Evolutionary conservation across 2,329 filamentous ascomycete genomes (phyloP).

Genomic region (Pleomassaria siparia): DNA sequence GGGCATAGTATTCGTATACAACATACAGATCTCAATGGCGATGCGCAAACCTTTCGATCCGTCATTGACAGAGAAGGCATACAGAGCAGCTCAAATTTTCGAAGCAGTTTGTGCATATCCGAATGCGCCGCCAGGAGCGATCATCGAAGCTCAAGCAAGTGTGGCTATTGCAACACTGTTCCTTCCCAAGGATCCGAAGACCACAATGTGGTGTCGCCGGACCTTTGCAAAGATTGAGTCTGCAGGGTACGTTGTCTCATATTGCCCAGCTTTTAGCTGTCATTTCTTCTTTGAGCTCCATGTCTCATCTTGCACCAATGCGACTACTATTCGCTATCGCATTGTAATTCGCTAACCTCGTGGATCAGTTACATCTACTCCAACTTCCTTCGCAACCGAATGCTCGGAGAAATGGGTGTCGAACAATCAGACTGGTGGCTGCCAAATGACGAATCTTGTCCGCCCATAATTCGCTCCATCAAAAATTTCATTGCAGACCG

Average conservation of each 20-base stretch:
- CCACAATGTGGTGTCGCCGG: conserved; percentile 76
- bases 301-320: not conserved
- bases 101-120: conserved; percentile 77
- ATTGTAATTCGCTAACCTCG: conserved; percentile 11
- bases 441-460: conserved; percentile 75
- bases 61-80: conserved; percentile 64
- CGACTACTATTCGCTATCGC: not conserved
- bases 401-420: conserved; percentile 75
- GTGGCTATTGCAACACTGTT: conserved; percentile 77
- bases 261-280: not conserved
- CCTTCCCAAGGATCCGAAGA: conserved; percentile 70
- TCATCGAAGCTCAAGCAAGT: conserved; percentile 73
- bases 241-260: conserved; percentile 64
- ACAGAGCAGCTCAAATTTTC: conserved; percentile 74
- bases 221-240: conserved; percentile 79
- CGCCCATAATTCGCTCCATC: conserved; percentile 71
- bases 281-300: not conserved
- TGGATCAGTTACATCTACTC: conserved; percentile 77
- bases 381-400: conserved; percentile 68
- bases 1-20: conserved; percentile 77
- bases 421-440: conserved; percentile 86
- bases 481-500: conserved; percentile 81
- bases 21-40: conserved; percentile 67
- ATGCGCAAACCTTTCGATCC: conserved; percentile 53
- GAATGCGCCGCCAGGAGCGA: conserved; percentile 66